phyloP scores from a whole-genome alignment of 1,284 basidiomycete genomes.

The Boletellus sp. region DNA sequence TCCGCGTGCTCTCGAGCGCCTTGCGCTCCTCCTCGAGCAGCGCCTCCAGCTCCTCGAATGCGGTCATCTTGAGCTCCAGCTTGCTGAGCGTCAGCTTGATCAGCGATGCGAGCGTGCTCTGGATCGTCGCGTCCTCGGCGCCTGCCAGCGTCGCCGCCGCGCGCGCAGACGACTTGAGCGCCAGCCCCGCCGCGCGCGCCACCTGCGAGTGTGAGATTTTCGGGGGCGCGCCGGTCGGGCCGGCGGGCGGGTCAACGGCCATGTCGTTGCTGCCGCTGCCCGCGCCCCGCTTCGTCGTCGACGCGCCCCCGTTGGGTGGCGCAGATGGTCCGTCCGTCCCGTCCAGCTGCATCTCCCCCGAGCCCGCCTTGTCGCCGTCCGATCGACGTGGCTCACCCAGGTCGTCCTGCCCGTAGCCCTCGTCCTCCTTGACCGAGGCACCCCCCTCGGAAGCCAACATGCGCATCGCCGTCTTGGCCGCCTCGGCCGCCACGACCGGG shows the following conservation, averaged over 20 bases:
- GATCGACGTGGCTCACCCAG: slow-evolving; percentile 18
- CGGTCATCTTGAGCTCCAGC: slow-evolving; percentile 88
- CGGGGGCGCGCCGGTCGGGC: not conserved
- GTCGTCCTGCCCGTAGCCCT: slow-evolving; percentile 14
- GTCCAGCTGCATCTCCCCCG: slow-evolving; percentile 31
- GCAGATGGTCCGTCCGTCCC: slow-evolving; percentile 6
- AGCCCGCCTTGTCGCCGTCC: slow-evolving; percentile 8
- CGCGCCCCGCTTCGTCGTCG: slow-evolving; percentile 8
- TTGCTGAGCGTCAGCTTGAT: slow-evolving; percentile 92
- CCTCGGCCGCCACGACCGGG: slow-evolving; percentile 89
- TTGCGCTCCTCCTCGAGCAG: slow-evolving; percentile 84
- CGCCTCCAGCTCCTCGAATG: slow-evolving; percentile 90
- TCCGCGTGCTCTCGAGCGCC: slow-evolving; percentile 66
- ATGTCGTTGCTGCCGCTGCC: slow-evolving; percentile 20
- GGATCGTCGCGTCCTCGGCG: slow-evolving; percentile 84
- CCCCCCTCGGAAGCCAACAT: slow-evolving; percentile 53
- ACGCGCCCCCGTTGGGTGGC: slow-evolving; percentile 19
- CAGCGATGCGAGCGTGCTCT: slow-evolving; percentile 76
- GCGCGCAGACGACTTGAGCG: slow-evolving; percentile 86
- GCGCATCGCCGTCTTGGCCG: slow-evolving; percentile 86
- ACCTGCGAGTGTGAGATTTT: slow-evolving; percentile 72
- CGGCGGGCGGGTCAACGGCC: slow-evolving; percentile 39
- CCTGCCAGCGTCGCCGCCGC: slow-evolving; percentile 81
- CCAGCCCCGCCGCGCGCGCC: slow-evolving; percentile 77
- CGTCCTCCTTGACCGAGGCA: slow-evolving; percentile 30